Evolutionary conservation across 345 rosid species (phyloP).

Genomic region (Lepidium aucheri): DNA sequence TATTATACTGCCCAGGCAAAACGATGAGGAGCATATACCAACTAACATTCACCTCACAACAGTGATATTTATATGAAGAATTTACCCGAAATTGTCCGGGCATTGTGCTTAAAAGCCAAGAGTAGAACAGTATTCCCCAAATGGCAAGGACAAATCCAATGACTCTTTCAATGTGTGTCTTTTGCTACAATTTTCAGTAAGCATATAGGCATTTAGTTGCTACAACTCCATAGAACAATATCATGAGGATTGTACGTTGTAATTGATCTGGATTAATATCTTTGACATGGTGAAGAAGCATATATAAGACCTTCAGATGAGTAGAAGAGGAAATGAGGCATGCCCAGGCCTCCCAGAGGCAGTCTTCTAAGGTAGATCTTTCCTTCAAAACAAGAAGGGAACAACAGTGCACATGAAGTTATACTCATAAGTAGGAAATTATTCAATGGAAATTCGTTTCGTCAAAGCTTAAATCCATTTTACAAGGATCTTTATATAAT

Average conservation of each 20-base stretch:
- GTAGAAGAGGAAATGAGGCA: constrained; percentile 87
- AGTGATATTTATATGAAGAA: constrained; percentile 12
- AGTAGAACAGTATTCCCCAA: constrained; percentile 93
- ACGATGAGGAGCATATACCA: constrained; percentile 9
- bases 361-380: constrained; percentile 63
- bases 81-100: constrained; percentile 89
- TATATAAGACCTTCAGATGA: constrained; percentile 56
- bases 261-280: neutral
- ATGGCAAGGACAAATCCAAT: constrained; percentile 82
- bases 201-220: constrained; percentile 22
- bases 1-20: constrained; percentile 53
- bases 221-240: neutral
- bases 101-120: constrained; percentile 95
- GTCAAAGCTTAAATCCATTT: neutral
- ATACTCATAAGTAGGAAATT: neutral
- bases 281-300: neutral
- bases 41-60: neutral
- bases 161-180: constrained; percentile 74
- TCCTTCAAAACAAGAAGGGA: constrained; percentile 38
- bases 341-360: constrained; percentile 99
- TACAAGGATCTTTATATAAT: neutral
- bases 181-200: constrained; percentile 65
- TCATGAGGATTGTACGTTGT: neutral
- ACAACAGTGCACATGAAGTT: neutral
- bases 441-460: neutral